Percentiles rank a stretch among this genome's conserved stretches.
Conservation (phyloP, 345 rosid species). For the Gynandropsis gynandra region DNA sequence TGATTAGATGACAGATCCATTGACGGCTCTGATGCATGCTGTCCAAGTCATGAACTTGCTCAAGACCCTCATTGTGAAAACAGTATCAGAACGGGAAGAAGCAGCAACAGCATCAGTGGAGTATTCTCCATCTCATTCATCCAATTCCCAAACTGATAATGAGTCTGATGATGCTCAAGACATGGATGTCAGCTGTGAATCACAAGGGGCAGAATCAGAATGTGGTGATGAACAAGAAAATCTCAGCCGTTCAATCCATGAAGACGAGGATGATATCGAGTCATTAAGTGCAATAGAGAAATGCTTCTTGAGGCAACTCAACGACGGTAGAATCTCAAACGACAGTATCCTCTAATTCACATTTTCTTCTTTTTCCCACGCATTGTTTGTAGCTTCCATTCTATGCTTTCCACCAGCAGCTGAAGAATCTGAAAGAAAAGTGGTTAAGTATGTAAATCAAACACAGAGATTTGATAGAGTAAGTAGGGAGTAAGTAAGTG, state of each 20-base stretch:
- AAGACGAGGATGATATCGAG: slow-evolving; percentile 42
- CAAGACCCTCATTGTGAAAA: slow-evolving; percentile 61
- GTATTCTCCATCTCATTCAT: slow-evolving; percentile 64
- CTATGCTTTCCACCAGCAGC: slow-evolving; percentile 18
- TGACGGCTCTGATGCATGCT: slow-evolving; percentile 91
- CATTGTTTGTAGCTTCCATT: slow-evolving; percentile 22
- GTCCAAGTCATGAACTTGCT: slow-evolving; percentile 98
- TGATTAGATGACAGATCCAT: slow-evolving; percentile 98
- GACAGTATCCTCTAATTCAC: slow-evolving; percentile 16
- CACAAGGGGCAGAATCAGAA: slow-evolving; percentile 50
- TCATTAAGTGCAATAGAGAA: slow-evolving; percentile 58
- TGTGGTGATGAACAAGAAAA: slow-evolving; percentile 25
- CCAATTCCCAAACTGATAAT: slow-evolving; percentile 44
- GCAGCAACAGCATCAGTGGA: slow-evolving; percentile 41
- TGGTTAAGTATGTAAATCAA: slow-evolving; percentile 49
- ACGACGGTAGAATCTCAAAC: slow-evolving; percentile 26
- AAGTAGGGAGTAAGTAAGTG: slow-evolving; percentile 21
- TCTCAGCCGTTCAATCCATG: slow-evolving; percentile 29
- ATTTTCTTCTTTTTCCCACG: slow-evolving; percentile 14
- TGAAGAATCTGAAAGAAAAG: slow-evolving; percentile 14
- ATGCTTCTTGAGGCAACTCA: slow-evolving; percentile 55
- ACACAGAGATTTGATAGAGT: slow-evolving; percentile 30
- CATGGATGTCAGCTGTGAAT: slow-evolving; percentile 69
- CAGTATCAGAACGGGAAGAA: slow-evolving; percentile 66
- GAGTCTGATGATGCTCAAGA: slow-evolving; percentile 66